A percentile compares a stretch with the other conserved stretches of the same genome.
Conservation (phyloP, 495 filamentous ascomycete species). For the Penicillium paradoxum region DNA sequence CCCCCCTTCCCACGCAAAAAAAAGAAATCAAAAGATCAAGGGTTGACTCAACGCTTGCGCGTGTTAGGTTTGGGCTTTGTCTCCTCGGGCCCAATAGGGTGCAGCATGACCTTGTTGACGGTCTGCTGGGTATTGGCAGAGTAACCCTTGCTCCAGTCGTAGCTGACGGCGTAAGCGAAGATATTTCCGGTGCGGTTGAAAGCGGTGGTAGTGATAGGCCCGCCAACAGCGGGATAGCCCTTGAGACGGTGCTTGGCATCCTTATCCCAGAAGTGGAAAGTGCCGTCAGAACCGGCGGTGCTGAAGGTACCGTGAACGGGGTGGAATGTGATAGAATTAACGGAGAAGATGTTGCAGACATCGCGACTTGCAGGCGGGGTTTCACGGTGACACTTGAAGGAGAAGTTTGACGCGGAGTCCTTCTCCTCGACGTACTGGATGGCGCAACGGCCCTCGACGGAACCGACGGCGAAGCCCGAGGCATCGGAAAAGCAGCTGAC, state of each 20-base stretch:
- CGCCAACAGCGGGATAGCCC: constrained; percentile 79
- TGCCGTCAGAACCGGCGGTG: constrained; percentile 84
- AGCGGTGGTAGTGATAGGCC: constrained; percentile 68
- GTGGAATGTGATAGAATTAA: constrained; percentile 88
- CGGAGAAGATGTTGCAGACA: constrained; percentile 75
- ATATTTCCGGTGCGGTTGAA: constrained; percentile 76
- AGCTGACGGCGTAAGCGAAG: constrained; percentile 87
- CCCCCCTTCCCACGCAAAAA: constrained; percentile 1
- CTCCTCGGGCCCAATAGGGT: constrained; percentile 69
- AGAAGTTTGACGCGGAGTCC: constrained; percentile 76
- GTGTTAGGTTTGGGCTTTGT: constrained; percentile 71
- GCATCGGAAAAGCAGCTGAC: constrained; percentile 82
- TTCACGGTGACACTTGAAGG: constrained; percentile 90
- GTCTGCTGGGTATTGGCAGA: constrained; percentile 61
- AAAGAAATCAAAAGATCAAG: neutral
- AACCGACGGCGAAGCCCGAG: constrained; percentile 77
- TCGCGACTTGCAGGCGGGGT: constrained; percentile 57
- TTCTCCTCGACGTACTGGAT: constrained; percentile 89
- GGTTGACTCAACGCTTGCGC: constrained; percentile 58
- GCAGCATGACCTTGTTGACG: constrained; percentile 82
- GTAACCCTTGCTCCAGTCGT: constrained; percentile 94
- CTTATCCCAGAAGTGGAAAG: constrained; percentile 90
- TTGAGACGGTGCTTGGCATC: constrained; percentile 81
- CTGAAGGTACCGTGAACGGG: constrained; percentile 84
- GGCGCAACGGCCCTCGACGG: constrained; percentile 84